Conservation (phyloP, 1,284 basidiomycete species). For the Ceratobasidium sp. region DNA sequence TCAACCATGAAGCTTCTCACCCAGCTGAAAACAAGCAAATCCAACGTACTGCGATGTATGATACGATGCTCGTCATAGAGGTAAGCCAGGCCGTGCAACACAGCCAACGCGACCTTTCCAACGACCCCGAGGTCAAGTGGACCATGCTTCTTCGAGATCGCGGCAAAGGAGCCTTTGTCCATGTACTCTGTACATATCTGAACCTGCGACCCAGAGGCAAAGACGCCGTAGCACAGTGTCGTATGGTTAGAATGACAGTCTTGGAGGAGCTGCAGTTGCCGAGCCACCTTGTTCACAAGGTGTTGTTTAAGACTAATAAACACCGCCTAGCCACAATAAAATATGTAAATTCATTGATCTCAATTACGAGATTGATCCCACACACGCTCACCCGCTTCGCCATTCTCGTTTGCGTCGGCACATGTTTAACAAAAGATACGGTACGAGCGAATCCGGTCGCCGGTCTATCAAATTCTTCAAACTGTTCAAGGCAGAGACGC, state of each 20-base stretch:
- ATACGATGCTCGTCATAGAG: slow-evolving; percentile 99
- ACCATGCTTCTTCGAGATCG: slow-evolving; percentile 94
- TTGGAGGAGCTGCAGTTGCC: slow-evolving; percentile 98
- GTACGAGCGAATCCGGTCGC: slow-evolving; percentile 97
- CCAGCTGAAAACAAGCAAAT: slow-evolving; percentile 3
- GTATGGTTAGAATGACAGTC: slow-evolving; percentile 95
- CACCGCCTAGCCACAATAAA: slow-evolving; percentile 76
- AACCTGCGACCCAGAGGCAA: slow-evolving; percentile 95
- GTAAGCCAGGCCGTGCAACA: slow-evolving; percentile 95
- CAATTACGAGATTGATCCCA: neutral
- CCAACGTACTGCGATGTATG: slow-evolving; percentile 91
- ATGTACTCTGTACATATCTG: slow-evolving; percentile 99
- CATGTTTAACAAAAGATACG: slow-evolving; percentile 94
- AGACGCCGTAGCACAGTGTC: slow-evolving; percentile 96
- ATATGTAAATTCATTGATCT: neutral
- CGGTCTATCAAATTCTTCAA: slow-evolving; percentile 88
- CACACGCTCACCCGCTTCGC: slow-evolving; percentile 85
- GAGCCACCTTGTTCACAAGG: slow-evolving; percentile 96
- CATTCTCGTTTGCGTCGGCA: slow-evolving; percentile 91
- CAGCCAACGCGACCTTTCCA: slow-evolving; percentile 89
- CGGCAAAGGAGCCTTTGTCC: slow-evolving; percentile 92
- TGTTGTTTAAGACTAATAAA: slow-evolving; percentile 98
- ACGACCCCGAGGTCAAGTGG: slow-evolving; percentile 92
- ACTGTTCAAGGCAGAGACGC: slow-evolving; percentile 84
- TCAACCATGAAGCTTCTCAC: neutral